Conservation (phyloP, 2,329 filamentous ascomycete species). For the Cryphonectria naterciae region DNA sequence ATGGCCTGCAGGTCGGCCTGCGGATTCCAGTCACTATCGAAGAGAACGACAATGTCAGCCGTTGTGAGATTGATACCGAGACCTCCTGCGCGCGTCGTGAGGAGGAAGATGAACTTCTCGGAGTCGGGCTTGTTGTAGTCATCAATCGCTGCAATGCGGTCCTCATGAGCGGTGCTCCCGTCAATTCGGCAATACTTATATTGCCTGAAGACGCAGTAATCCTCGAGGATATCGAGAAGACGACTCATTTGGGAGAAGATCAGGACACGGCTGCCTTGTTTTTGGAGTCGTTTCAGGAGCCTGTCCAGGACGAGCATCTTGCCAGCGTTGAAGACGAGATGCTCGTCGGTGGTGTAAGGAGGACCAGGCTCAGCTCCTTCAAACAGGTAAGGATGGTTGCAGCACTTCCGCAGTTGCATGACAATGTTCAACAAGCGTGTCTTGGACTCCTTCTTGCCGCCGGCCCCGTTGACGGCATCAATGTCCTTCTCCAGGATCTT, state of each 20-base stretch:
- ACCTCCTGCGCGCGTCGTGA: conserved; percentile 94
- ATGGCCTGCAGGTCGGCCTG: conserved; percentile 98
- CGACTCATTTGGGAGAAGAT: conserved; percentile 99
- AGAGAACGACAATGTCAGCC: conserved; percentile 94
- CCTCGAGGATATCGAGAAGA: conserved; percentile 93
- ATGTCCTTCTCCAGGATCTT: conserved; percentile 99
- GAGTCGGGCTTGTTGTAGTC: conserved; percentile 97
- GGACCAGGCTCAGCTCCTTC: conserved; percentile 96
- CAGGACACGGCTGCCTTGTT: conserved; percentile 89
- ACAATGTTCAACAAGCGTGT: conserved; percentile 97
- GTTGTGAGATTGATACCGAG: conserved; percentile 95
- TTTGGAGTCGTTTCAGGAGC: conserved; percentile 79
- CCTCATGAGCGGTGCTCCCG: conserved; percentile 93
- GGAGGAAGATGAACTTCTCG: conserved; percentile 93
- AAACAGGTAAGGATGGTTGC: conserved; percentile 97
- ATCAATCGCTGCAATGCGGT: conserved; percentile 95
- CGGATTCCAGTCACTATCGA: conserved; percentile 98
- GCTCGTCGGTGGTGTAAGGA: conserved; percentile 97
- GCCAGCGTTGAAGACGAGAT: conserved; percentile 88
- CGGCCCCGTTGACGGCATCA: conserved; percentile 95
- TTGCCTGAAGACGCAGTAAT: conserved; percentile 94
- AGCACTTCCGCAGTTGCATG: conserved; percentile 99
- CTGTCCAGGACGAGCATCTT: conserved; percentile 99
- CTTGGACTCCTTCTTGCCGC: conserved; percentile 96
- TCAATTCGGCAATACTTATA: conserved; percentile 98